Evolutionary conservation across 306 rosid species (phyloP).

Genomic region (Quercus mongolica): DNA sequence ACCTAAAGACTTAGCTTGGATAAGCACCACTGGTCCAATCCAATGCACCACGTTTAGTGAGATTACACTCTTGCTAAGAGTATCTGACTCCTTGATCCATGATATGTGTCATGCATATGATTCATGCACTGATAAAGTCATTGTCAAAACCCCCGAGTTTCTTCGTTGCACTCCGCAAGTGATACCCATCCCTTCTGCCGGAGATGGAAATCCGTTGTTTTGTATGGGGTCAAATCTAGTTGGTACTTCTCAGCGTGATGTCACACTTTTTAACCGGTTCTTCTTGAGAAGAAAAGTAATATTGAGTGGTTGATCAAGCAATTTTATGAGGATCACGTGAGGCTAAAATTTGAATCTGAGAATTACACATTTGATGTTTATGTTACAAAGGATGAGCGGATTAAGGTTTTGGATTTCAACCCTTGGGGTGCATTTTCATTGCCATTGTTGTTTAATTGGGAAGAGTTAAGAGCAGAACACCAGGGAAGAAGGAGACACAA

Average conservation of each 20-base stretch:
- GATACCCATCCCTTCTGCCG: not conserved
- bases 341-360: conserved; percentile 45
- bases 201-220: conserved; percentile 85
- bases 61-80: conserved; percentile 60
- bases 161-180: too few relatives aligned
- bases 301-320: conserved; percentile 27
- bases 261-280: conserved; percentile 68
- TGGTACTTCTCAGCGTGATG: conserved; percentile 72
- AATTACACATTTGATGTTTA: conserved; percentile 74
- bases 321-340: conserved; percentile 43
- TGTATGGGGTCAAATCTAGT: conserved; percentile 37
- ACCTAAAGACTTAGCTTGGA: conserved; percentile 85
- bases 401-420: conserved; percentile 75
- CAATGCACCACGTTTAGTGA: conserved; percentile 65
- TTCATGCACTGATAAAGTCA: not conserved
- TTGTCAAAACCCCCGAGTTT: too few relatives aligned
- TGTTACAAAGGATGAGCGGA: conserved; percentile 42
- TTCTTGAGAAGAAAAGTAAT: conserved; percentile 39
- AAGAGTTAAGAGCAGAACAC: conserved; percentile 45
- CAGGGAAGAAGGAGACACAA: conserved; percentile 24
- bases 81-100: conserved; percentile 74
- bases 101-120: conserved; percentile 77
- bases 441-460: conserved; percentile 68
- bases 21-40: conserved; percentile 51
- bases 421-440: conserved; percentile 76